Percentiles rank a stretch among this genome's conserved stretches.
Conservation (phyloP, 75 land plant species). For the Cryptomeria japonica region DNA sequence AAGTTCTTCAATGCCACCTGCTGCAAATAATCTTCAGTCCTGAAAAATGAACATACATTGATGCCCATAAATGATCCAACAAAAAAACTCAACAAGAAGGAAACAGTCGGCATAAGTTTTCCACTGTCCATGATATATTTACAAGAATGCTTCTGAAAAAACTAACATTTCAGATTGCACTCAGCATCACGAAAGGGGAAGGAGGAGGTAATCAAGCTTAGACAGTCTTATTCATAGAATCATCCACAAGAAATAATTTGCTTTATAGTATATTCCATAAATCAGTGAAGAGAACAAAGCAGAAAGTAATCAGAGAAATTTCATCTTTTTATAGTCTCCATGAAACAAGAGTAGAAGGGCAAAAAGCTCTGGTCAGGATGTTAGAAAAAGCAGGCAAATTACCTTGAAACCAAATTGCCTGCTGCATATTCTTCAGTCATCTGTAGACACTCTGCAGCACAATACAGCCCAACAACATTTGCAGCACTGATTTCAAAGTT, state of each 20-base stretch:
- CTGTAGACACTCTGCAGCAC: constrained; percentile 73
- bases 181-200: too few relatives aligned
- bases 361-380: background rate
- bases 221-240: background rate
- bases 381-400: background rate
- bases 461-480: constrained; percentile 72
- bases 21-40: constrained; percentile 70
- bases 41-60: background rate
- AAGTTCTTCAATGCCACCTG: constrained; percentile 64
- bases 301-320: background rate
- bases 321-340: background rate
- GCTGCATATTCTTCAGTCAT: constrained; percentile 67
- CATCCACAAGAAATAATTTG: background rate
- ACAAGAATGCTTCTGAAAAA: too few relatives aligned
- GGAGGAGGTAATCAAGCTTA: too few relatives aligned
- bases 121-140: too few relatives aligned
- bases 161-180: too few relatives aligned
- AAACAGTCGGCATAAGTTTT: too few relatives aligned
- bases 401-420: constrained; percentile 35
- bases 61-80: background rate
- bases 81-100: too few relatives aligned
- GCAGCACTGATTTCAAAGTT: constrained; percentile 79
- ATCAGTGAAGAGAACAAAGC: background rate
- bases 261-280: background rate
- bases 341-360: background rate